A percentile compares a stretch with the other conserved stretches of the same genome.
Conservation (phyloP, 345 rosid genomes). For the Psidium guajava region DNA sequence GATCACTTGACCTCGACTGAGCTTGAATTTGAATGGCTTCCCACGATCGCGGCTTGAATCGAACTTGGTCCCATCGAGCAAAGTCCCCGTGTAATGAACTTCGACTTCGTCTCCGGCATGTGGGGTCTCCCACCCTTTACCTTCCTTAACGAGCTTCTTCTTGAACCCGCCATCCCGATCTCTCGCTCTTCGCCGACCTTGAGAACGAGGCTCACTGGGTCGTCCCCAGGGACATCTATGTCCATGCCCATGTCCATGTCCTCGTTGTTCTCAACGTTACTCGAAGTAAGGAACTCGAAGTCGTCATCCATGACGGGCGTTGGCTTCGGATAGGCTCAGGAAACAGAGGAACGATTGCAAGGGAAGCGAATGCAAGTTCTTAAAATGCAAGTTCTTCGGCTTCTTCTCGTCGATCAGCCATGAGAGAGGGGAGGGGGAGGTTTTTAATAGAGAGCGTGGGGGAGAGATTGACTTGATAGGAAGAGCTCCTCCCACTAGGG, state of each 20-base stretch:
- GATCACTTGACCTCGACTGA: slow-evolving; percentile 95
- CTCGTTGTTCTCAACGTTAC: not conserved
- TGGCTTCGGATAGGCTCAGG: not conserved
- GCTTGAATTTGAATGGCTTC: slow-evolving; percentile 82
- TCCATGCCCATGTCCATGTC: slow-evolving; percentile 14
- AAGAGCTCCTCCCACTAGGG: no score
- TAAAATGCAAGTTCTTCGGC: not conserved
- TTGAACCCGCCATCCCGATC: slow-evolving; percentile 36
- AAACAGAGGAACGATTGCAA: fast-evolving
- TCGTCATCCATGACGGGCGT: slow-evolving; percentile 20
- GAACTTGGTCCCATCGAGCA: slow-evolving; percentile 82
- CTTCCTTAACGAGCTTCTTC: slow-evolving; percentile 40
- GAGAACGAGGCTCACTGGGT: not conserved
- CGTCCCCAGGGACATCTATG: slow-evolving; percentile 13
- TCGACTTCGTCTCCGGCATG: slow-evolving; percentile 33
- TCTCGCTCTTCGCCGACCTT: slow-evolving; percentile 34
- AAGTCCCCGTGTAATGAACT: slow-evolving; percentile 72
- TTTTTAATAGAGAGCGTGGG: not conserved
- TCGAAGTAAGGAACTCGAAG: slow-evolving; percentile 20
- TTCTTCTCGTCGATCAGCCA: not conserved
- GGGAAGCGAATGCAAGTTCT: not conserved
- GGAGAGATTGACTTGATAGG: no score
- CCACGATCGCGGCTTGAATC: slow-evolving; percentile 90
- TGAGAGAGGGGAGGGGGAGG: not conserved
- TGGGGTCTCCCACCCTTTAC: slow-evolving; percentile 37